Evolutionary conservation across 768 basidiomycete genomes (phyloP).

Genomic region (Lactarius hengduanensis): DNA sequence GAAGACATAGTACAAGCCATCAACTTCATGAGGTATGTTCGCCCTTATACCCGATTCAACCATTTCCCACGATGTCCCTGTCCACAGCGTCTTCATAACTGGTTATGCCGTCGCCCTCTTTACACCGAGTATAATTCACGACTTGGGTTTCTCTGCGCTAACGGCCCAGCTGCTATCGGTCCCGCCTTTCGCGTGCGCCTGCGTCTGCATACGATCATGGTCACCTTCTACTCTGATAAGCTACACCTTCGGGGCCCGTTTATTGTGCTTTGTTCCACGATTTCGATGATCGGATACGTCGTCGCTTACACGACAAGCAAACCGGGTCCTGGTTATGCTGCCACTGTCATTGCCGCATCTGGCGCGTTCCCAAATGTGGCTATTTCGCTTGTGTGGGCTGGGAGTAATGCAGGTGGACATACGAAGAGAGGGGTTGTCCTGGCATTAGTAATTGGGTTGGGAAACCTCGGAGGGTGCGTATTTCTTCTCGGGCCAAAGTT

Average conservation of each 20-base stretch:
- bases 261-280: constrained; percentile 42
- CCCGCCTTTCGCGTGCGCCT: constrained; percentile 38
- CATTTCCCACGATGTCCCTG: background rate
- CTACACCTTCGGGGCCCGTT: constrained; percentile 48
- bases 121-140: constrained; percentile 37
- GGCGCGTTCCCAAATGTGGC: constrained; percentile 54
- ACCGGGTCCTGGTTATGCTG: constrained; percentile 43
- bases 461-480: constrained; percentile 52
- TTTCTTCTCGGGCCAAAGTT: constrained; percentile 28
- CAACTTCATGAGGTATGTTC: constrained; percentile 36
- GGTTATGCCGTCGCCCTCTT: constrained; percentile 45
- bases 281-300: constrained; percentile 53
- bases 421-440: constrained; percentile 50
- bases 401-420: constrained; percentile 57
- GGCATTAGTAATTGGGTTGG: constrained; percentile 53
- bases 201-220: constrained; percentile 33
- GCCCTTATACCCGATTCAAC: too few species aligned
- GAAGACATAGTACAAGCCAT: constrained; percentile 39
- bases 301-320: constrained; percentile 43
- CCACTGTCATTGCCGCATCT: constrained; percentile 48
- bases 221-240: constrained; percentile 38
- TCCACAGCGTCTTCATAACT: constrained; percentile 42
- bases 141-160: constrained; percentile 49
- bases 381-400: constrained; percentile 54
- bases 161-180: constrained; percentile 41